phyloP scores from a whole-genome alignment of 2,329 filamentous ascomycete genomes.

The Verticillium nubilum region DNA sequence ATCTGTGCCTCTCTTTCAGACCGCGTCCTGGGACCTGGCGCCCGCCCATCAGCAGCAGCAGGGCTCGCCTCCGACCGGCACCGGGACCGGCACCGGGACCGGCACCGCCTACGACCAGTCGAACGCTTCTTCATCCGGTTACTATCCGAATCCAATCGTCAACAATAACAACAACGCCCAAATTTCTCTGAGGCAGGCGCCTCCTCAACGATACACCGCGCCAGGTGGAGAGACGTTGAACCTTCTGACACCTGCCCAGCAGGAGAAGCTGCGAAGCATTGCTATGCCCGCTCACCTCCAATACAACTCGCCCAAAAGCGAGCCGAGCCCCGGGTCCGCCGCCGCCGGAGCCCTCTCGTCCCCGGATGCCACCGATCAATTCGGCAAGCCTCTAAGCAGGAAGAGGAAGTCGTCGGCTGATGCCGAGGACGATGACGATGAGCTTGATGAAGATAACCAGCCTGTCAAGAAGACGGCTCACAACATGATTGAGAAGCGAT shows the following conservation, averaged over 20 bases:
- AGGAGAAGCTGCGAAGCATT: constrained; percentile 56
- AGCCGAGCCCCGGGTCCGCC: constrained; percentile 52
- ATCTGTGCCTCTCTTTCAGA: constrained; percentile 23
- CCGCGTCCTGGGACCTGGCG: constrained; percentile 28
- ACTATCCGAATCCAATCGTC: constrained; percentile 24
- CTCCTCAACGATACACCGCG: constrained; percentile 2
- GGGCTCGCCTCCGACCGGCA: not conserved
- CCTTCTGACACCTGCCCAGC: constrained; percentile 50
- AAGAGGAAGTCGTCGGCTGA: constrained; percentile 68
- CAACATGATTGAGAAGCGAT: constrained; percentile 97
- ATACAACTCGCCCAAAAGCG: constrained; percentile 54
- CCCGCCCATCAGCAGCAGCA: constrained; percentile 25
- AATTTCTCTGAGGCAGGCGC: constrained; percentile 4
- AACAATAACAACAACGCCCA: constrained; percentile 17
- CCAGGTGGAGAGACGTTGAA: constrained; percentile 11
- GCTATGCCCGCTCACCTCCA: constrained; percentile 60
- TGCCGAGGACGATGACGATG: constrained; percentile 50
- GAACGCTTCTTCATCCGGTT: constrained; percentile 28
- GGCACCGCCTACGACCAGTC: constrained; percentile 23
- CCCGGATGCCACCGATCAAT: constrained; percentile 42
- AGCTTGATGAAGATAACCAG: constrained; percentile 51
- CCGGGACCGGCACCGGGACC: not conserved
- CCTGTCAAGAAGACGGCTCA: constrained; percentile 85
- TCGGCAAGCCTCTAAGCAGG: constrained; percentile 41
- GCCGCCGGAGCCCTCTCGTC: constrained; percentile 44